Base-by-base conservation (phyloP, 2,329 filamentous ascomycete species). In the Pyrenochaeta sp. region DNA sequence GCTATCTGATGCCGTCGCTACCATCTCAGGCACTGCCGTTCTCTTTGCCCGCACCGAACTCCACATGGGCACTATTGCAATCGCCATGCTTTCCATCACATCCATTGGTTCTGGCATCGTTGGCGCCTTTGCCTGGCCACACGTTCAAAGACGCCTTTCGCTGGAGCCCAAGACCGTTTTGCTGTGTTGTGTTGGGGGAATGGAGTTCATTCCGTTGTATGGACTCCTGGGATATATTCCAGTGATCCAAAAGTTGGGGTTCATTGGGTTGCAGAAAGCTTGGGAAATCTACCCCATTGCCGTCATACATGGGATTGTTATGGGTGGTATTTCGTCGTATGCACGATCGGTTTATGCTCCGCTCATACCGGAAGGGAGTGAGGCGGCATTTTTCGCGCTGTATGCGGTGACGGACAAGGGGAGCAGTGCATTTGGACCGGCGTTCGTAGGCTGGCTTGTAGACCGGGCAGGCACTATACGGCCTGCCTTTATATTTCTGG, bases 331-430 rank as follows among this genome's bases (percentile, higher is more conserved):
- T 13, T 89, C 88, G 30, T 87, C 87, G 8, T 96, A 96, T 71
- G 96, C 92, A 64, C 87, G 93, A 14, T 90, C 89, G 28, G 82
- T 96, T 11, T 97, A 89, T 65, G 90, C 90, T 7, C 88, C 95
- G 63, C 81, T 96, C 43, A 94, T 97, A 37, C 93, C 93, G 1
- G 89, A 90, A 0, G 92, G 92, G 6, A 92, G 87, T 11, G 93
- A 97, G 72, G 90, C 92, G 0, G 90, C 92, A 0, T 96, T 97
- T 63, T 96, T 94, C 66, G 91, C 92, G 0, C 77, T 96, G 2
- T 96, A 96, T 67, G 92, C 93, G 27, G 95, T 96, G 47, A 96
- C 93, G 1, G 93, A 97, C 69, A 97, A 96, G 71, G 91, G 91
- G 0, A 94, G 89, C 14, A 94, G 89, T 63, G 81, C 96, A 2